Conservation (phyloP, 2,329 filamentous ascomycete species). For the Pseudopithomyces maydicus region DNA sequence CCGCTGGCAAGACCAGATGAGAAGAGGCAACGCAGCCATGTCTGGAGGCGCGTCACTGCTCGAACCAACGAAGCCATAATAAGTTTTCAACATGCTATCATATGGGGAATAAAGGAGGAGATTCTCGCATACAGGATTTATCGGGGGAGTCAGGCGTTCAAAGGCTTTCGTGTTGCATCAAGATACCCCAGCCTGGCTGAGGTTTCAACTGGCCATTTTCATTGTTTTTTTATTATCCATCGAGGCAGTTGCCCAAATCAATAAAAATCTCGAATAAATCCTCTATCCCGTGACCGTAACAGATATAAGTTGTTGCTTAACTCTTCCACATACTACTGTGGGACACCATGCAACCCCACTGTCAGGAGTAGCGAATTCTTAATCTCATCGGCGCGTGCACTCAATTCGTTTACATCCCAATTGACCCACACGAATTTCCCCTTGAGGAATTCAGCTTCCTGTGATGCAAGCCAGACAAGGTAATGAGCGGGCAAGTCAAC, state of each 20-base stretch:
- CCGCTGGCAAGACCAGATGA: conserved; percentile 38
- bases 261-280: not conserved
- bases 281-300: not conserved
- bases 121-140: not conserved
- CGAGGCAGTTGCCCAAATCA: not conserved
- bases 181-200: conserved; percentile 1
- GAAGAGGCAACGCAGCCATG: conserved; percentile 11
- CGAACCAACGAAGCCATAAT: conserved; percentile 5
- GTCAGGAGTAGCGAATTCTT: conserved; percentile 11
- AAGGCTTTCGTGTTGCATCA: not conserved
- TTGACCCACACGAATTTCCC: conserved; percentile 24
- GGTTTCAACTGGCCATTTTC: not conserved
- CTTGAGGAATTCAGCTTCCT: conserved; percentile 21
- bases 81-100: not conserved
- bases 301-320: not conserved
- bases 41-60: conserved; percentile 5
- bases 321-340: conserved; percentile 9
- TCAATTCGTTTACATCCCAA: conserved; percentile 39
- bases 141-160: not conserved
- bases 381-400: conserved; percentile 16
- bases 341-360: conserved; percentile 13
- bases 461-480: conserved; percentile 34
- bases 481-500: conserved; percentile 33
- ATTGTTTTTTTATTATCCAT: not conserved
- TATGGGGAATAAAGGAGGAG: too few relatives aligned